Evolutionary conservation across 306 rosid species (phyloP).

Genomic region (Lupinus albus): DNA sequence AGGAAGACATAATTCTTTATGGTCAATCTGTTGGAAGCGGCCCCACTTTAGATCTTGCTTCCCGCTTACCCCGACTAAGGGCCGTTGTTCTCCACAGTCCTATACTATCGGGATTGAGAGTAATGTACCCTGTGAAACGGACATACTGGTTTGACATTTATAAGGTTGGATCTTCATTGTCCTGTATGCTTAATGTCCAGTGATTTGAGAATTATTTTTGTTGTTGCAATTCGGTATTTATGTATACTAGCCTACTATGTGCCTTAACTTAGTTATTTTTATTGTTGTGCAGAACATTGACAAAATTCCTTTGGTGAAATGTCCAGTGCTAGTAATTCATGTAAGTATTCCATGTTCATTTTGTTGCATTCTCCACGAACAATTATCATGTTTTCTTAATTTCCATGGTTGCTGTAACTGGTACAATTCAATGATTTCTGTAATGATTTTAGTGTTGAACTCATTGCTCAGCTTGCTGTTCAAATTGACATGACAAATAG

Average conservation of each 20-base stretch:
- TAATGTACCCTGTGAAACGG: constrained; percentile 93
- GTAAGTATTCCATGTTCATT: constrained; percentile 53
- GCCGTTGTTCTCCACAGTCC: constrained; percentile 93
- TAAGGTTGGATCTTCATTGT: constrained; percentile 58
- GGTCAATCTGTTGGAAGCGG: constrained; percentile 97
- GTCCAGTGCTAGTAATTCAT: constrained; percentile 85
- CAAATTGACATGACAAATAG: constrained; percentile 2
- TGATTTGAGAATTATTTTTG: constrained; percentile 24
- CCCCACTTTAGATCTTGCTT: constrained; percentile 80
- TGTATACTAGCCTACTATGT: background rate
- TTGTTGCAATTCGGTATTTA: background rate
- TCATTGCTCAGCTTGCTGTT: background rate
- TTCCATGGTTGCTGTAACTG: background rate
- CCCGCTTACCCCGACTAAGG: constrained; percentile 70
- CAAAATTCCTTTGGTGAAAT: constrained; percentile 79
- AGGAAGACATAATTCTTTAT: constrained; percentile 81
- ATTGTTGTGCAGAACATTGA: constrained; percentile 77
- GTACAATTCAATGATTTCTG: background rate
- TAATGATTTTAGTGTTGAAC: constrained; percentile 6
- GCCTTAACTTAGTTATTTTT: constrained; percentile 40
- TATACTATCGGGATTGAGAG: constrained; percentile 83
- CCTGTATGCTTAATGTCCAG: constrained; percentile 1
- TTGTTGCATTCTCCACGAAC: constrained; percentile 21
- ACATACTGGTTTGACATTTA: constrained; percentile 94
- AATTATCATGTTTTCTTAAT: constrained; percentile 20